A percentile compares a stretch with the other conserved stretches of the same genome.
phyloP scores from a whole-genome alignment of 768 basidiomycete species.

The Xerocomellus intermedius region DNA sequence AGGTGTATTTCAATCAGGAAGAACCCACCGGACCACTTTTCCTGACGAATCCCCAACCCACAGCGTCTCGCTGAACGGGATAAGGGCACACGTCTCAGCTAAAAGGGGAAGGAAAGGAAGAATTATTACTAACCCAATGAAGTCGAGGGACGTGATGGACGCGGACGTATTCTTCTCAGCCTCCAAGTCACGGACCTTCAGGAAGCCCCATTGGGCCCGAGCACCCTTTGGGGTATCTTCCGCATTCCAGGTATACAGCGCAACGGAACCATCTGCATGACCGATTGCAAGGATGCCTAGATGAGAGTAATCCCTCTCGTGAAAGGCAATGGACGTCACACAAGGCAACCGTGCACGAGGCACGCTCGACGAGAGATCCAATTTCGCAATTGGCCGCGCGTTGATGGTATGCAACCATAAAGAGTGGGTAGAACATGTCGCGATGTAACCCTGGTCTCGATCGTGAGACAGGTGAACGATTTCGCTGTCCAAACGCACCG shows the following conservation, averaged over 20 bases:
- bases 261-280: constrained; percentile 70
- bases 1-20: constrained; percentile 18
- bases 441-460: constrained; percentile 74
- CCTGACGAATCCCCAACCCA: constrained; percentile 28
- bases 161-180: constrained; percentile 40
- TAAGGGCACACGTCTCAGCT: neutral
- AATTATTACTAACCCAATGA: constrained; percentile 60
- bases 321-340: constrained; percentile 80
- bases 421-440: constrained; percentile 70
- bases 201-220: constrained; percentile 74
- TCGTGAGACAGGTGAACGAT: neutral
- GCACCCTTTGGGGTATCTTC: constrained; percentile 68
- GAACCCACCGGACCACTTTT: constrained; percentile 23
- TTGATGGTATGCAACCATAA: constrained; percentile 87
- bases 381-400: constrained; percentile 67
- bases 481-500: constrained; percentile 47
- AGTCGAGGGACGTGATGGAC: constrained; percentile 74
- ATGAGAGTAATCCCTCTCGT: constrained; percentile 83
- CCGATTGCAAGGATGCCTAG: constrained; percentile 81
- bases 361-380: constrained; percentile 54
- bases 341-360: constrained; percentile 43
- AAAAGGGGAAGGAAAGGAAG: neutral
- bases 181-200: constrained; percentile 65
- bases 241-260: constrained; percentile 81
- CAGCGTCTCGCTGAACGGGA: constrained; percentile 18